Evolutionary conservation across 768 basidiomycete genomes (phyloP).

Genomic region (Lactarius sp.): DNA sequence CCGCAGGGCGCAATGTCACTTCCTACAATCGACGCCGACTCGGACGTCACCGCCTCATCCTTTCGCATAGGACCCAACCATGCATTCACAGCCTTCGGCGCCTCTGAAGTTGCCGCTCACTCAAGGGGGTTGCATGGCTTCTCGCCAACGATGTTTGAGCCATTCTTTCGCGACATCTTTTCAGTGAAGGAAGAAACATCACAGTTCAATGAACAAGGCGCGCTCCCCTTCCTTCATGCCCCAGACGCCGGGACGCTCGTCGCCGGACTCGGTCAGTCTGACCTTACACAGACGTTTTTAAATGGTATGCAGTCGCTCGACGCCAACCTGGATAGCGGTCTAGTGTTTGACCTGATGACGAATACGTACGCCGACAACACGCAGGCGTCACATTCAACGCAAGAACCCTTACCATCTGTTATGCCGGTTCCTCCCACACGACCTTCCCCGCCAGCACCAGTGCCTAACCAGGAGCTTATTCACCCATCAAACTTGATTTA

Average conservation of each 20-base stretch:
- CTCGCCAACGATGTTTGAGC: conserved; percentile 32
- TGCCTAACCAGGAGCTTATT: not conserved
- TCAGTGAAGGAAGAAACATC: conserved; percentile 13
- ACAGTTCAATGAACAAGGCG: conserved; percentile 1
- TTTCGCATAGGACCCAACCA: conserved; percentile 5
- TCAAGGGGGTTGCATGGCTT: conserved; percentile 22
- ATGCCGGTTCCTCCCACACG: not conserved
- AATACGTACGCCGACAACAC: conserved; percentile 3
- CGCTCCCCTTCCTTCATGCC: not conserved
- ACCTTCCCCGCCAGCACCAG: not conserved
- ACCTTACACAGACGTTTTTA: not conserved
- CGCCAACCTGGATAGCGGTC: conserved; percentile 9
- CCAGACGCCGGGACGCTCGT: conserved; percentile 1
- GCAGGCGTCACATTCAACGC: not conserved
- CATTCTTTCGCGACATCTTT: conserved; percentile 31
- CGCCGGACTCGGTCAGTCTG: not conserved
- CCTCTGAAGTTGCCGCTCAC: conserved; percentile 18
- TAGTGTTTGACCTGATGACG: conserved; percentile 18
- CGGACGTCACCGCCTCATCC: conserved; percentile 18
- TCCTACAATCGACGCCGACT: conserved; percentile 20
- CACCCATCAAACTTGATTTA: not conserved
- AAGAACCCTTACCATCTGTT: not conserved
- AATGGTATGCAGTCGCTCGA: conserved; percentile 20
- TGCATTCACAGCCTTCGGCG: conserved; percentile 14
- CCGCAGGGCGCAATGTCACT: conserved; percentile 20